These are phyloP conservation scores for Colletotrichum ledebouriae DNA, from an alignment of 2,329 filamentous ascomycete species.

Conservation along the genomic window DNA sequence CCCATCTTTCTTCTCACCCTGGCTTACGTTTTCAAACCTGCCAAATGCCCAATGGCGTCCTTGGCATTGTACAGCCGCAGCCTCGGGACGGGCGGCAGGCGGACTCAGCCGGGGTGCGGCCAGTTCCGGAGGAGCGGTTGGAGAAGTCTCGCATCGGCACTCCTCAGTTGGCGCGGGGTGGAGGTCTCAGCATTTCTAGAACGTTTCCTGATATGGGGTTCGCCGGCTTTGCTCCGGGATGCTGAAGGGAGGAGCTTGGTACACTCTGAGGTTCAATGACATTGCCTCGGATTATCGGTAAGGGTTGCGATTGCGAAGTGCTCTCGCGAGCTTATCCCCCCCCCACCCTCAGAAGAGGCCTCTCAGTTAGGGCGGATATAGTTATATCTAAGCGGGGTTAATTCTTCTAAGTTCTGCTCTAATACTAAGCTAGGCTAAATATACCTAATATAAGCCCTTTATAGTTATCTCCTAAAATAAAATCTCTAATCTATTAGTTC, in stretches of 20 bases:
- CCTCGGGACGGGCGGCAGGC: conserved; percentile 1
- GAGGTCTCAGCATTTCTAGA: conserved; percentile 19
- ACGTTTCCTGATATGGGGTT: conserved; percentile 19
- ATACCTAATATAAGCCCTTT: too few species aligned
- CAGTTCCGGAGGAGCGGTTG: conserved; percentile 32
- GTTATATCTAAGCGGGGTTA: too few species aligned
- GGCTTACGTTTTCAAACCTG: conserved; percentile 20
- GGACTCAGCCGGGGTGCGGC: background rate
- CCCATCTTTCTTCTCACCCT: conserved; percentile 1
- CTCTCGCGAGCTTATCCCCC: background rate
- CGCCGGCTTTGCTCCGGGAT: background rate
- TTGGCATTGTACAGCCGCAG: conserved; percentile 7
- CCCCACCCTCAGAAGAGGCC: background rate
- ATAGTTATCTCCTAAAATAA: too few species aligned
- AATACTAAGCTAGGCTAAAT: too few species aligned
- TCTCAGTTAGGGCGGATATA: too few species aligned
- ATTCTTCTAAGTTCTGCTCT: too few species aligned
- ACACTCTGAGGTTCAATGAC: background rate
- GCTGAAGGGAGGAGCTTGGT: background rate
- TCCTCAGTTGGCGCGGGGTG: conserved; percentile 7
- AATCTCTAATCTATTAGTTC: too few species aligned
- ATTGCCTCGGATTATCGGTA: background rate
- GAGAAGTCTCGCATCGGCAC: conserved; percentile 33
- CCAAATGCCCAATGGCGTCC: conserved; percentile 28
- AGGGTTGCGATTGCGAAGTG: conserved; percentile 7